A percentile compares a stretch with the other conserved stretches of the same genome.
Evolutionary conservation across 345 rosid genomes (phyloP).

Genomic region (Salix suchowensis): DNA sequence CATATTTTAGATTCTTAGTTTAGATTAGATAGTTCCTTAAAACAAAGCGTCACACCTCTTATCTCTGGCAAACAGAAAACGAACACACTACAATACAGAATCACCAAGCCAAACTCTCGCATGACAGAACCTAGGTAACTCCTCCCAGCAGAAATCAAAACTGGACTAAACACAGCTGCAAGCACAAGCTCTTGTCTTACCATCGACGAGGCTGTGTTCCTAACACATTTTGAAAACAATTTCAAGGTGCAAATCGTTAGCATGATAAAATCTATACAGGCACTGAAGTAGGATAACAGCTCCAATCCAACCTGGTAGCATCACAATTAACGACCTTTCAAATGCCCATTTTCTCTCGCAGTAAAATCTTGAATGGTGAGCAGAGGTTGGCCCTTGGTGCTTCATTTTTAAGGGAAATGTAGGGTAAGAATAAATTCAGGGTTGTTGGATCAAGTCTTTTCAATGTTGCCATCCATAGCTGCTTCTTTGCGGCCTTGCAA

Average conservation of each 20-base stretch:
- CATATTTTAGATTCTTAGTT: too few species aligned
- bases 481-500: slow-evolving; percentile 39
- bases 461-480: not conserved
- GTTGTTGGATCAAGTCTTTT: not conserved
- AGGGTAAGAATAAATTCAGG: not conserved
- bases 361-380: too few species aligned
- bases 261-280: too few species aligned
- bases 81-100: not conserved
- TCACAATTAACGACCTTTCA: too few species aligned
- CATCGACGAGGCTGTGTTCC: not conserved
- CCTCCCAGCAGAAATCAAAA: not conserved
- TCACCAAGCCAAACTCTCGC: not conserved
- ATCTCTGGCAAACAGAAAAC: not conserved
- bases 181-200: not conserved
- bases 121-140: not conserved
- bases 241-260: not conserved
- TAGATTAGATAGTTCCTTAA: too few species aligned
- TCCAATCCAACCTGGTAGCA: too few species aligned
- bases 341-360: too few species aligned
- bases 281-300: too few species aligned
- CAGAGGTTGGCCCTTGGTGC: too few species aligned
- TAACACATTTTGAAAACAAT: not conserved
- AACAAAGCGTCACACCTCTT: not conserved
- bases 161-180: not conserved
- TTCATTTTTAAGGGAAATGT: too few species aligned